A percentile compares a stretch with the other conserved stretches of the same genome.
Conservation (phyloP, 2,329 filamentous ascomycete genomes). For the Alternaria ethzedia region DNA sequence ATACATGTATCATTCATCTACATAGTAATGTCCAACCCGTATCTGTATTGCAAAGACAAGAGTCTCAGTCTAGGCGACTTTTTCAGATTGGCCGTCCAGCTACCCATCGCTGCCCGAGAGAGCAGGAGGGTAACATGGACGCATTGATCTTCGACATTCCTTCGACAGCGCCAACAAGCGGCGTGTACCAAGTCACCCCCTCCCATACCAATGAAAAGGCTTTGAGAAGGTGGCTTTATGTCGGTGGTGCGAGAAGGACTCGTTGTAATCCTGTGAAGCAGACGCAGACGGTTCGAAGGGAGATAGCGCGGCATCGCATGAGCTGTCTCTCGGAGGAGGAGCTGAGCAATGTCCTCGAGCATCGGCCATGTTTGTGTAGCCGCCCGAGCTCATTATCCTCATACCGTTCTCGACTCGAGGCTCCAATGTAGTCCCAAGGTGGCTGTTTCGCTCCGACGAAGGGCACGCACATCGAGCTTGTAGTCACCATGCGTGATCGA, state of each 20-base stretch:
- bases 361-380: not conserved
- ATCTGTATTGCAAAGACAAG: slow-evolving; percentile 48
- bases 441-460: no score
- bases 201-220: slow-evolving; percentile 29
- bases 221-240: slow-evolving; percentile 20
- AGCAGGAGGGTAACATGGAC: slow-evolving; percentile 26
- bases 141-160: slow-evolving; percentile 33
- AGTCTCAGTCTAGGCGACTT: slow-evolving; percentile 44
- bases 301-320: not conserved
- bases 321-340: not conserved
- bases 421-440: not conserved
- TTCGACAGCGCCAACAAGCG: slow-evolving; percentile 11
- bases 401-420: not conserved
- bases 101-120: slow-evolving; percentile 23
- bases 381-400: not conserved
- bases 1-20: not conserved
- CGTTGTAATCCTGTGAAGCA: no score
- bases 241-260: slow-evolving; percentile 3
- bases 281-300: not conserved
- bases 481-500: no score
- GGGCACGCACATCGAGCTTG: no score
- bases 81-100: slow-evolving; percentile 28
- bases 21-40: slow-evolving; percentile 35
- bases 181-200: slow-evolving; percentile 11
- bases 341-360: not conserved